These are phyloP conservation scores for Erodium moschatum DNA, from an alignment of 441 rosid species.

Conservation along the genomic window DNA sequence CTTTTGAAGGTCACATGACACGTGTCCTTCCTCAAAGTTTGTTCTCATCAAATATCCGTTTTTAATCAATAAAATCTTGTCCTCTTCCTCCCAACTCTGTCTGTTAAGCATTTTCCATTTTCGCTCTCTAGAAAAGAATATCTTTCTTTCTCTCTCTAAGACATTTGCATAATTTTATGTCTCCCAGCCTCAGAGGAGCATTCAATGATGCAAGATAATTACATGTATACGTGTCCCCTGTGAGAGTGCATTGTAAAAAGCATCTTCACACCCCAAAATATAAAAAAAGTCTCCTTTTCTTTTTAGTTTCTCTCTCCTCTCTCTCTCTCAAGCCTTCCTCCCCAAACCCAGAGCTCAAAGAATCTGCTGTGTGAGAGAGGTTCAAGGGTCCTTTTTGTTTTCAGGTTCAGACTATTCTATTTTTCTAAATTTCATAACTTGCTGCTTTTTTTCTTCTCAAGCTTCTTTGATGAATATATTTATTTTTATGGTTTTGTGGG, in stretches of 20 bases:
- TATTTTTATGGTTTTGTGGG: background rate
- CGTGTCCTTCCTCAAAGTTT: conserved; percentile 33
- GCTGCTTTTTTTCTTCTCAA: background rate
- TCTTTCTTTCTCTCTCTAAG: conserved; percentile 13
- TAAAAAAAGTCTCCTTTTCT: background rate
- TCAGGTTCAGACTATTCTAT: conserved; percentile 12
- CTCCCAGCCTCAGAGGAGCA: conserved; percentile 17
- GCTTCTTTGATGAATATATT: background rate
- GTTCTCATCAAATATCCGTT: conserved; percentile 20
- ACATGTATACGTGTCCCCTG: conserved; percentile 36
- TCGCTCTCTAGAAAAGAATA: conserved; percentile 5
- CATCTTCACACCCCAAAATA: conserved; percentile 14
- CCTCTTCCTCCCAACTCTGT: conserved; percentile 16
- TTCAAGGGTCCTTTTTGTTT: conserved; percentile 1
- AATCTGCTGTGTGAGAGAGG: conserved; percentile 16
- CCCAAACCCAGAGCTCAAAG: conserved; percentile 8
- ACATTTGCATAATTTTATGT: conserved; percentile 1
- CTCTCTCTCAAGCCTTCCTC: background rate
- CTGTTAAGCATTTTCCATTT: background rate
- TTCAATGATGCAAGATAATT: conserved; percentile 30
- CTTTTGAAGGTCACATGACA: conserved; percentile 18
- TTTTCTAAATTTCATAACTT: conserved; percentile 17
- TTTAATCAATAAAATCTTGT: conserved; percentile 20
- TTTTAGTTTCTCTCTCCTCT: background rate
- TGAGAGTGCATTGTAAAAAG: conserved; percentile 18